Evolutionary conservation across 208 protist genomes (phyloP), one percentile per base, ranked within the genome.

Genomic region (Wallacemonas sp.): DNA sequence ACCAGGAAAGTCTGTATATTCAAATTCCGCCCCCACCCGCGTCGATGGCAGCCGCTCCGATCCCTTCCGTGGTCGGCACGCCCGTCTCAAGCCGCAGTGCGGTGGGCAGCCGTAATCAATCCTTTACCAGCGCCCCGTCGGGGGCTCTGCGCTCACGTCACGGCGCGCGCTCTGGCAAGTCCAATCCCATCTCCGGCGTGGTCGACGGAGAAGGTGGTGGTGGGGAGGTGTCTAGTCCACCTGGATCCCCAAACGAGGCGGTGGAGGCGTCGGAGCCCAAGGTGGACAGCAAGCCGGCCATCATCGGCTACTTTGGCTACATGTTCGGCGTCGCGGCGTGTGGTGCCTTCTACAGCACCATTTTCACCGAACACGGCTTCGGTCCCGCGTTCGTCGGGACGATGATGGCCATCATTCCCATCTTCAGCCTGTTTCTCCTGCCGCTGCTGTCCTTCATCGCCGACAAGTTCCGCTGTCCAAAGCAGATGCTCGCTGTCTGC

Each of bases 361-460:
- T 90, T 2, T 73, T 90, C 30, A 47, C 54, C 1, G 77, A 52
- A 17, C 75, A 77, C 17, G 74, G 78, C 34, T 79, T 88, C 32
- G 57, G 65, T 8, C 27, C 74, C 1, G 33, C 34, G n/a, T 6
- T 68, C 23, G 65, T 90, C 16, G 84, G 81, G 17, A 33, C 81
- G 0, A 61, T 90, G 11, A 32, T 81, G 3, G 55, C 68, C 1
- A 44, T 47, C 5, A 73, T 54, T 4, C 84, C 81, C 2, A 26
- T 87, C 2, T 41, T 68, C 27, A 73, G 39, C 41, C 62, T 87
- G 41, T 49, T 76, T 5, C 48, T 85, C 29, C 67, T 87, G 1
- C 81, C 85, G 2, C 21, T 61, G n/a, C 36, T 92, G 27, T 76
- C 65, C 24, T 87, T 76, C 56, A 39, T 84, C 2, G 79, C 76